Conservation (phyloP, 2,329 filamentous ascomycete genomes). For the Chrysoporthe austroafricana region DNA sequence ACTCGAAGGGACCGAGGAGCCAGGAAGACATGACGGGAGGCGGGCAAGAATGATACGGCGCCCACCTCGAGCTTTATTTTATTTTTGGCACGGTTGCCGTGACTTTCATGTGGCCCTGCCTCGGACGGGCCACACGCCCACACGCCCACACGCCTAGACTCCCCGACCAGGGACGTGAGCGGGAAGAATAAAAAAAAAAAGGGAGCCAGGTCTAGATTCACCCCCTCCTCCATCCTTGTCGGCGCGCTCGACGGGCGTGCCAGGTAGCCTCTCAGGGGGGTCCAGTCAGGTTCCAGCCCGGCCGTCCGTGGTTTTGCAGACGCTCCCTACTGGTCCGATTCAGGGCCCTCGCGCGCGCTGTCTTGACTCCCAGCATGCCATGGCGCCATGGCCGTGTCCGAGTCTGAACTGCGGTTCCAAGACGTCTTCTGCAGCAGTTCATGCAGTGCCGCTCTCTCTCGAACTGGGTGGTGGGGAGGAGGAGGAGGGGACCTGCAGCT, state of each 20-base stretch:
- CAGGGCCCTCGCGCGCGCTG: not conserved
- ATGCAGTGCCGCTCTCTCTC: no score
- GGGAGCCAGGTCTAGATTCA: slow-evolving; percentile 1
- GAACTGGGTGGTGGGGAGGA: no score
- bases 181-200: not conserved
- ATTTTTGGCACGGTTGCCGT: not conserved
- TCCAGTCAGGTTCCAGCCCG: slow-evolving; percentile 7
- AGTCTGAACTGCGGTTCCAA: no score
- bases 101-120: not conserved
- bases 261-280: not conserved
- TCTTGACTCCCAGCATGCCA: not conserved
- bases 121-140: not conserved
- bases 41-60: no score
- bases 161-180: not conserved
- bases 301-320: slow-evolving; percentile 3
- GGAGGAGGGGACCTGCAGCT: no score
- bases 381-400: no score
- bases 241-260: not conserved
- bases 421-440: no score
- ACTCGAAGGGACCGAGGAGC: not conserved
- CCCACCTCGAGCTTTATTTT: not conserved
- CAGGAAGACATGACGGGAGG: not conserved
- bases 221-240: not conserved
- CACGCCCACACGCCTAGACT: not conserved
- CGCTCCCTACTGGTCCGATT: slow-evolving; percentile 5